Conservation (phyloP, 805 yeast genomes). For the Saturnispora sekii region DNA sequence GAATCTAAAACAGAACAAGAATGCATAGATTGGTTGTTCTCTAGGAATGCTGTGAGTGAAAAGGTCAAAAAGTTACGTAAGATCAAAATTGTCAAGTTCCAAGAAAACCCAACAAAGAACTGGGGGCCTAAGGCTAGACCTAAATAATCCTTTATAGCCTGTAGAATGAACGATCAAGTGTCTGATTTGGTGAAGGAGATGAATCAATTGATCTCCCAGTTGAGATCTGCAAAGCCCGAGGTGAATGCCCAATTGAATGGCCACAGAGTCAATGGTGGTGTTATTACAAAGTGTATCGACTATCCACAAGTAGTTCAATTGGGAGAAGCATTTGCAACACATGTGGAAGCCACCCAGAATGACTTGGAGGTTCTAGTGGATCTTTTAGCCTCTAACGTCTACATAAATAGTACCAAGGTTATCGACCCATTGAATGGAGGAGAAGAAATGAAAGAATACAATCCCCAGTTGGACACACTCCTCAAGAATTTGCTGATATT, state of each 20-base stretch:
- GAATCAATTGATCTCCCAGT: no score
- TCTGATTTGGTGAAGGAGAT: neutral
- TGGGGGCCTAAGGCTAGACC: constrained; percentile 91
- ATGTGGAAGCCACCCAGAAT: neutral
- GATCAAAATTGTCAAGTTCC: constrained; percentile 77
- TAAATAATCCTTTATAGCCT: constrained; percentile 12
- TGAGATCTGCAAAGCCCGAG: no score
- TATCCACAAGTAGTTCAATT: constrained; percentile 20
- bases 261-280: constrained; percentile 6
- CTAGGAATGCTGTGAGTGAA: constrained; percentile 46
- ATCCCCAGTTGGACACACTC: constrained; percentile 23
- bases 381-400: constrained; percentile 1
- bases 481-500: constrained; percentile 23
- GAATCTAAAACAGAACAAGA: constrained; percentile 18
- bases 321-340: constrained; percentile 19
- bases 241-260: neutral
- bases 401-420: neutral
- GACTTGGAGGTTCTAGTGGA: constrained; percentile 4
- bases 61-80: constrained; percentile 54
- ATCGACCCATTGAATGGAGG: constrained; percentile 5
- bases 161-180: neutral
- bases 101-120: constrained; percentile 83
- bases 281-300: constrained; percentile 19
- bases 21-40: constrained; percentile 42
- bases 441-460: constrained; percentile 13